Percentiles rank a stretch among this genome's conserved stretches.
phyloP scores from a whole-genome alignment of 2,329 filamentous ascomycete species.

The Metarhizium album region DNA sequence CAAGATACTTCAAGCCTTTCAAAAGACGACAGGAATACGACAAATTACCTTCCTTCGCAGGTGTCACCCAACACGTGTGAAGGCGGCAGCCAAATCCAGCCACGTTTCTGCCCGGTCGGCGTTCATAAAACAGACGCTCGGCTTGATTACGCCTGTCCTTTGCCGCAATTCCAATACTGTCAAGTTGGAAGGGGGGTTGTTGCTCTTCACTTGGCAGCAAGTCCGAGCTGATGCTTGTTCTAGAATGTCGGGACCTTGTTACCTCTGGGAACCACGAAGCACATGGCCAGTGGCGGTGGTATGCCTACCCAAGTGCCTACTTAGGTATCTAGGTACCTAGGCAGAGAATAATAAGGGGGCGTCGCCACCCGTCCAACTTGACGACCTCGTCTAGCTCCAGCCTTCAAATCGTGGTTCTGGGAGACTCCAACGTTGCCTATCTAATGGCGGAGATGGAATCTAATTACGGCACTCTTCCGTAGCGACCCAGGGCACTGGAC shows the following conservation, averaged over 20 bases:
- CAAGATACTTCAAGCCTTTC: background rate
- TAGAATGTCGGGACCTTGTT: background rate
- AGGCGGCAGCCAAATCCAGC: background rate
- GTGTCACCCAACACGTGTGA: background rate
- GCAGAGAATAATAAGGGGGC: too few species aligned
- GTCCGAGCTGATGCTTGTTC: background rate
- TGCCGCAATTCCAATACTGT: background rate
- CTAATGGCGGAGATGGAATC: slow-evolving; percentile 18
- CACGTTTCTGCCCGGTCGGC: background rate
- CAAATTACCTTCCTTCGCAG: too few species aligned
- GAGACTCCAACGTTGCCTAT: background rate
- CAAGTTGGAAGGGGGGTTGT: background rate
- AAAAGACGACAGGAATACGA: background rate
- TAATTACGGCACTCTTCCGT: slow-evolving; percentile 20
- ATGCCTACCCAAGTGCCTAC: too few species aligned
- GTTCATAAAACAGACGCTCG: background rate
- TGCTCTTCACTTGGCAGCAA: background rate
- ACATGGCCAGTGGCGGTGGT: background rate
- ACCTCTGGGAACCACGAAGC: background rate
- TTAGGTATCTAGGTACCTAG: too few species aligned
- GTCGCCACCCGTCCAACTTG: too few species aligned
- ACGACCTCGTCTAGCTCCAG: background rate
- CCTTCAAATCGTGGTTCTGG: background rate
- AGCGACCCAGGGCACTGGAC: slow-evolving; percentile 11
- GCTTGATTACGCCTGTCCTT: background rate